A percentile compares a stretch with the other conserved stretches of the same genome.
Evolutionary conservation across 148 eudicot species (phyloP).

Genomic region (Pouteria glomerata): DNA sequence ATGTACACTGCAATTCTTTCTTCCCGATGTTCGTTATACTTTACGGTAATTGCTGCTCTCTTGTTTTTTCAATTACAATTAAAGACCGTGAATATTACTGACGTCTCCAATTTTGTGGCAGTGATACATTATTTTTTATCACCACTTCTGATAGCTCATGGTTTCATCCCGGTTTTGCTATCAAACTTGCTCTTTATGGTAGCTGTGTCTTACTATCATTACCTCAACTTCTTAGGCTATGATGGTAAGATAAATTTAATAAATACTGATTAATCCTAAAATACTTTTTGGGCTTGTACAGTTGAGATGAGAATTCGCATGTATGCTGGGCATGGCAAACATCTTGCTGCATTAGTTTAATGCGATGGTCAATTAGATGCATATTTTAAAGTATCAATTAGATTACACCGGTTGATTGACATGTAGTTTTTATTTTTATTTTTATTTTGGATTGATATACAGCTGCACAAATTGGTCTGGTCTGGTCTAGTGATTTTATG

Average conservation of each 20-base stretch:
- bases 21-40: constrained; percentile 92
- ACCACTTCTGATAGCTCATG: constrained; percentile 90
- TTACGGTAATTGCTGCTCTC: constrained; percentile 49
- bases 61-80: neutral
- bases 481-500: too few species aligned
- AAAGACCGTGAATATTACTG: constrained; percentile 4
- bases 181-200: constrained; percentile 92
- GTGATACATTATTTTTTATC: constrained; percentile 89
- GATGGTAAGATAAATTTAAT: constrained; percentile 65
- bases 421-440: neutral
- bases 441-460: too few species aligned
- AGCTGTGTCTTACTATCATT: constrained; percentile 86
- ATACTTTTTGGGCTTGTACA: too few species aligned
- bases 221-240: constrained; percentile 84
- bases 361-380: neutral
- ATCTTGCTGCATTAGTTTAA: neutral
- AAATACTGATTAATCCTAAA: too few species aligned
- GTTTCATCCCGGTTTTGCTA: constrained; percentile 79
- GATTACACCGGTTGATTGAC: neutral
- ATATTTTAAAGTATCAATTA: neutral
- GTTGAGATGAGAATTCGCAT: neutral
- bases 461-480: too few species aligned
- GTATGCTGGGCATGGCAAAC: neutral
- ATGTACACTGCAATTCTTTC: constrained; percentile 99
- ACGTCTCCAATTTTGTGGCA: constrained; percentile 31